A percentile compares a stretch with the other conserved stretches of the same genome.
phyloP scores from a whole-genome alignment of 2,329 filamentous ascomycete genomes.

The Blastomyces silverae region DNA sequence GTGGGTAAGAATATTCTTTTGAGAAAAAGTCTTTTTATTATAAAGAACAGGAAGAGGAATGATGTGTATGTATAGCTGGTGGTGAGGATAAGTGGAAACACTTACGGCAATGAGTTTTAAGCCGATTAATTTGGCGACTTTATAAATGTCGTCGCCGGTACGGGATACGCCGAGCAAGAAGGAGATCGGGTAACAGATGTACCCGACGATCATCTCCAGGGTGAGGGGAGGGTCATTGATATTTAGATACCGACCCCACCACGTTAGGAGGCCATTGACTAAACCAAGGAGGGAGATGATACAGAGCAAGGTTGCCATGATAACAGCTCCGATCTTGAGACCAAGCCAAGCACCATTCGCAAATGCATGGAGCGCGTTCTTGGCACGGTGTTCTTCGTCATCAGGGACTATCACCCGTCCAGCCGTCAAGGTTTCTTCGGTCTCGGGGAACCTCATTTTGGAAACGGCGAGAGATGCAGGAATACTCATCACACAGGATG shows the following conservation, averaged over 20 bases:
- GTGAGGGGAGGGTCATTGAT: conserved; percentile 64
- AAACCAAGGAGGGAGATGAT: conserved; percentile 72
- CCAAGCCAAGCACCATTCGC: conserved; percentile 79
- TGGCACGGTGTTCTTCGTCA: conserved; percentile 57
- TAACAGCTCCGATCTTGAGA: conserved; percentile 80
- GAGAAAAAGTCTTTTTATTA: not conserved
- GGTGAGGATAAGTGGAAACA: conserved; percentile 19
- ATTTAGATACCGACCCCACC: conserved; percentile 75
- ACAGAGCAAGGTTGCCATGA: conserved; percentile 69
- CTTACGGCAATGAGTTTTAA: conserved; percentile 70
- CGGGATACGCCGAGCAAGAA: conserved; percentile 75
- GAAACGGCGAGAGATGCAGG: conserved; percentile 83
- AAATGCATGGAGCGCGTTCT: conserved; percentile 82
- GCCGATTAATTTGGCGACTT: conserved; percentile 72
- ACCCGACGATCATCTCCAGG: conserved; percentile 67
- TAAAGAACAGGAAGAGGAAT: not conserved
- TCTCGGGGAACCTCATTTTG: conserved; percentile 84
- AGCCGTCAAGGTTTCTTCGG: conserved; percentile 75
- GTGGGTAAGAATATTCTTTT: conserved; percentile 9
- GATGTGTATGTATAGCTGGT: not conserved
- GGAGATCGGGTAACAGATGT: conserved; percentile 68
- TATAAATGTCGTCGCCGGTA: conserved; percentile 54
- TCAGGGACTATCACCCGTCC: conserved; percentile 75
- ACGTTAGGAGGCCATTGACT: conserved; percentile 68
- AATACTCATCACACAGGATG: conserved; percentile 92